Percentiles rank a stretch among this genome's conserved stretches.
Evolutionary conservation across 1,284 basidiomycete genomes (phyloP).

Genomic region (Austroboletus niveus): DNA sequence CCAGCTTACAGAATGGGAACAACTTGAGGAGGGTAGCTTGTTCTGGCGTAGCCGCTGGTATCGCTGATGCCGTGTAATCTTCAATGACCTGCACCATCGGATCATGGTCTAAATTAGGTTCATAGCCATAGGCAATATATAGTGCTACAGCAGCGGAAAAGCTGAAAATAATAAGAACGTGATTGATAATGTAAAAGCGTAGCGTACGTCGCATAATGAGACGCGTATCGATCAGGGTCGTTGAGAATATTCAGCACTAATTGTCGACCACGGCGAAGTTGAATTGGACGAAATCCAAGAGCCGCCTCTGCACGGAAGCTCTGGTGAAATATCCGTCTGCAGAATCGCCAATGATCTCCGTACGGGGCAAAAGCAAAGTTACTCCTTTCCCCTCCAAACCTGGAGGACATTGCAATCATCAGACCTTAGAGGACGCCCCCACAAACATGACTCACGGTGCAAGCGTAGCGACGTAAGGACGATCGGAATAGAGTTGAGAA

Average conservation of each 20-base stretch:
- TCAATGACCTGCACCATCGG: not conserved
- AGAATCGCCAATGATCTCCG: constrained; percentile 11
- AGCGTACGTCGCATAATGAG: constrained; percentile 6
- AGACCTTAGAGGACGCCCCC: not conserved
- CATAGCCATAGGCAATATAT: constrained; percentile 13
- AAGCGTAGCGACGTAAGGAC: constrained; percentile 11
- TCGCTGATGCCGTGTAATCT: not conserved
- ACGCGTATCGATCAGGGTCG: constrained; percentile 4
- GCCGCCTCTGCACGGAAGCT: constrained; percentile 4
- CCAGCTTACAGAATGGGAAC: constrained; percentile 21
- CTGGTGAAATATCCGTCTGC: constrained; percentile 13
- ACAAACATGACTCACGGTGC: constrained; percentile 5
- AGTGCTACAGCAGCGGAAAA: constrained; percentile 4
- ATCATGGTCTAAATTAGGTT: not conserved
- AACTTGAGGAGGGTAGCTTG: constrained; percentile 9
- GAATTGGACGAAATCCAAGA: constrained; percentile 7
- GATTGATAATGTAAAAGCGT: too few relatives aligned
- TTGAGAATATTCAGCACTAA: constrained; percentile 7
- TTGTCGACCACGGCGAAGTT: constrained; percentile 12
- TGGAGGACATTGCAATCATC: not conserved
- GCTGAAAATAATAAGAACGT: not conserved
- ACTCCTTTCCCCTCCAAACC: constrained; percentile 2
- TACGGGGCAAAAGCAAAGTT: constrained; percentile 8
- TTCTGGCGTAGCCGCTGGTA: constrained; percentile 1
- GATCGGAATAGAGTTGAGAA: constrained; percentile 11